Evolutionary conservation across 768 basidiomycete species (phyloP).

Genomic region (Rhodotorula kratochvilovae): DNA sequence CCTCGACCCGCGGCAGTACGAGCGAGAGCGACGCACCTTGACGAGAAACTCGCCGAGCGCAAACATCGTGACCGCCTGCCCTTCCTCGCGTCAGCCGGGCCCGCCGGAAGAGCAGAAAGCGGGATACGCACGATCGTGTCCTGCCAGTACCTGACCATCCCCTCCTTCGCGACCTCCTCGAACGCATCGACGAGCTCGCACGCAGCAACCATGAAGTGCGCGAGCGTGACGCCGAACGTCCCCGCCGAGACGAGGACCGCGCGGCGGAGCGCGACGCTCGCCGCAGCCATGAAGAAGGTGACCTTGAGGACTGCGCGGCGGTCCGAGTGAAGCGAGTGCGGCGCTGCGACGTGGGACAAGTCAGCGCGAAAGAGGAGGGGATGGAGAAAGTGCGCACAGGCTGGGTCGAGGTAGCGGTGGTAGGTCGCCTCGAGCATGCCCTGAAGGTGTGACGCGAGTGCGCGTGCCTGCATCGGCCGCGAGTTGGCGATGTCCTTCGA

Average conservation of each 20-base stretch:
- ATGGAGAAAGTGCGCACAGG: background rate
- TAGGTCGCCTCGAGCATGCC: slow-evolving; percentile 12
- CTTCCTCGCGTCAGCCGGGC: background rate
- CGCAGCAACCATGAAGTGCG: background rate
- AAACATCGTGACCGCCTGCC: slow-evolving; percentile 10
- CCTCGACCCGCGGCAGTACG: background rate
- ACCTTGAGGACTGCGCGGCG: background rate
- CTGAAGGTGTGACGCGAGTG: slow-evolving; percentile 11
- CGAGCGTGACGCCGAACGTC: slow-evolving; percentile 12
- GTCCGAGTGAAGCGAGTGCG: background rate
- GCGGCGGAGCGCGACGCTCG: background rate
- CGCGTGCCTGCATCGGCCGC: background rate
- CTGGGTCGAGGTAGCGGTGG: slow-evolving; percentile 12
- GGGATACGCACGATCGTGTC: slow-evolving; percentile 4
- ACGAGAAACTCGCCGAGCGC: slow-evolving; percentile 16
- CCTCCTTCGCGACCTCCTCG: slow-evolving; percentile 9
- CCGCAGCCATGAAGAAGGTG: slow-evolving; percentile 27
- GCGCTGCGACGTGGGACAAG: background rate
- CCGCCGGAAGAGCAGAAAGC: background rate
- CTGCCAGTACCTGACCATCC: slow-evolving; percentile 18
- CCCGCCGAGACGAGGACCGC: slow-evolving; percentile 15
- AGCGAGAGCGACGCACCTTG: background rate
- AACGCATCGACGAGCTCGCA: slow-evolving; percentile 7
- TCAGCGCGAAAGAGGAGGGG: too few relatives aligned
- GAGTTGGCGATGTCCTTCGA: slow-evolving; percentile 2